These are phyloP conservation scores for Selaginella moellendorffii DNA, from an alignment of 75 land plant genomes.

Conservation along the genomic window DNA sequence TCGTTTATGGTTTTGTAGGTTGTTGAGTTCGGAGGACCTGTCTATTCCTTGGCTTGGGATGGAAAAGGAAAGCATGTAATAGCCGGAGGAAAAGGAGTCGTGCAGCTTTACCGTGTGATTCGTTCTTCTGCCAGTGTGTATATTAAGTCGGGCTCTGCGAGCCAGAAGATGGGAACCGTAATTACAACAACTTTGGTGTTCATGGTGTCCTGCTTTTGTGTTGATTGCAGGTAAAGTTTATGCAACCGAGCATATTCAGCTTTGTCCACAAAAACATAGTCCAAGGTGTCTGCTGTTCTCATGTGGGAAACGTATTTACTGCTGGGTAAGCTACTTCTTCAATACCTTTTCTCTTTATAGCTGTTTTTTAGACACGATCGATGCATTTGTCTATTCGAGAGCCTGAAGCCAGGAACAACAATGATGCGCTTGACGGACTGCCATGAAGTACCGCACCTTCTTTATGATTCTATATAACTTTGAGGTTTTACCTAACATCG, in stretches of 20 bases:
- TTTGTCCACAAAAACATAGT: slow-evolving; percentile 3
- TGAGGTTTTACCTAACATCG: too few species aligned
- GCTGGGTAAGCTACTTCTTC: slow-evolving; percentile 1
- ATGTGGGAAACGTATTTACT: slow-evolving; percentile 1
- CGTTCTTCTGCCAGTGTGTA: slow-evolving; percentile 23
- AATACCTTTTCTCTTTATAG: too few species aligned
- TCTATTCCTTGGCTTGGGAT: slow-evolving; percentile 23
- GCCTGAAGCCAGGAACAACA: slow-evolving; percentile 10
- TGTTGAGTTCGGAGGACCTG: slow-evolving; percentile 27
- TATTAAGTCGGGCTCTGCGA: slow-evolving; percentile 19
- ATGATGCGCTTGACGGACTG: slow-evolving; percentile 6
- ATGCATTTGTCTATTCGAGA: slow-evolving; percentile 13
- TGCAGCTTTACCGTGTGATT: slow-evolving; percentile 15
- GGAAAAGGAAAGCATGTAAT: slow-evolving; percentile 17
- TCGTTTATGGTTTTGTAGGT: slow-evolving; percentile 7
- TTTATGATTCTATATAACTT: too few species aligned
- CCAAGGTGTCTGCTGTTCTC: slow-evolving; percentile 4
- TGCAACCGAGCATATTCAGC: slow-evolving; percentile 1
- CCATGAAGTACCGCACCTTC: slow-evolving; percentile 7
- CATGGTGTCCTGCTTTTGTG: not conserved
- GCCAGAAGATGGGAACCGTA: slow-evolving; percentile 14
- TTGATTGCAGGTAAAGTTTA: slow-evolving; percentile 3
- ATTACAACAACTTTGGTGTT: not conserved
- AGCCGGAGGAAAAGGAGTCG: slow-evolving; percentile 22
- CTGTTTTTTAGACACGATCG: slow-evolving; percentile 5